Evolutionary conservation across 2,329 filamentous ascomycete genomes (phyloP).

Genomic region (Aschersonia sp.): DNA sequence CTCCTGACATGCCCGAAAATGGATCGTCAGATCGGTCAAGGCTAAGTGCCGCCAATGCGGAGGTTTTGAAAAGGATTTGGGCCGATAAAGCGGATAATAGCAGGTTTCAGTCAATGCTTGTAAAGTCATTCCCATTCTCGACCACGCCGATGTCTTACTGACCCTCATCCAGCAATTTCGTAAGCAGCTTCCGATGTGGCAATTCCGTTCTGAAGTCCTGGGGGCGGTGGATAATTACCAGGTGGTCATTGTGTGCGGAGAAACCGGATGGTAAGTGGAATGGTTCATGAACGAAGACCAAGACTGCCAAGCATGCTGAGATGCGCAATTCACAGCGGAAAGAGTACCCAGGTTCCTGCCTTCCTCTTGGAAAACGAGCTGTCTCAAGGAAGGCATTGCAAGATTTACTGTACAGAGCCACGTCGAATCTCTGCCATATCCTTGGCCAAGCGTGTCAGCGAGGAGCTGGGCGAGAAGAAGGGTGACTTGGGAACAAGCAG

Average conservation of each 20-base stretch:
- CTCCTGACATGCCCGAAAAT: conserved; percentile 34
- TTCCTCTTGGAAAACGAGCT: conserved; percentile 87
- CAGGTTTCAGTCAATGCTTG: conserved; percentile 67
- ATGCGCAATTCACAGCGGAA: conserved; percentile 41
- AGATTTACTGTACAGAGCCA: conserved; percentile 91
- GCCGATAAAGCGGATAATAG: conserved; percentile 37
- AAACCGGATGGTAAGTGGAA: conserved; percentile 62
- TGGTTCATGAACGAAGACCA: neutral
- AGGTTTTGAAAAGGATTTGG: conserved; percentile 45
- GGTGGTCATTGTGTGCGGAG: conserved; percentile 86
- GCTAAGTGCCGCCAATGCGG: conserved; percentile 22
- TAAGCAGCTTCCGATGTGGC: conserved; percentile 78
- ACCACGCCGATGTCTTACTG: neutral
- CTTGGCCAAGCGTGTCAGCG: conserved; percentile 79
- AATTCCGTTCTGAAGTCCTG: conserved; percentile 66
- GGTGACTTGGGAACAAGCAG: conserved; percentile 67
- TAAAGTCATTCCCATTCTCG: conserved; percentile 14
- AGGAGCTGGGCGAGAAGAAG: conserved; percentile 78
- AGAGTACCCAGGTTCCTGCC: conserved; percentile 93
- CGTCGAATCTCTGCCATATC: conserved; percentile 93
- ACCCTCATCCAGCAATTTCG: conserved; percentile 35
- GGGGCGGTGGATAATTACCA: conserved; percentile 64
- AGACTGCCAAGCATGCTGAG: neutral
- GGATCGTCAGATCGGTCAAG: conserved; percentile 28
- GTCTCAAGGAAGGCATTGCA: conserved; percentile 64